Evolutionary conservation across 306 rosid species (phyloP), one percentile per base, ranked within the genome.

Genomic region (Rosa chinensis): DNA sequence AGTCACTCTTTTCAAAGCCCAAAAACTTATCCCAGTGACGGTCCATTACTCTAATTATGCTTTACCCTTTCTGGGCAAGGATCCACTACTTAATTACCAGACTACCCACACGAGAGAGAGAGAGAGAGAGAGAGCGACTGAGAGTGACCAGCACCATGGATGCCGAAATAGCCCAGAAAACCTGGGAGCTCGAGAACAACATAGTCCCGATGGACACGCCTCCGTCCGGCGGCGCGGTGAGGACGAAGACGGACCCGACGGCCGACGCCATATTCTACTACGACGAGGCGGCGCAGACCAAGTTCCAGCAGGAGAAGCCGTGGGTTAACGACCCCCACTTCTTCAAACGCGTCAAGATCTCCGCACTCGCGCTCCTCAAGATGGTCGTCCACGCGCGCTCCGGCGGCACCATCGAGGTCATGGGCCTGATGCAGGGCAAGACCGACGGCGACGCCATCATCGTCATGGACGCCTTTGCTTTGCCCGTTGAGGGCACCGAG

Each of bases 381-480:
- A 96, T 96, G 99, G 99, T 96, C 2, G 98, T 93, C 20, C 99
- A 96, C 50, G 97, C 99, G 4, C 99, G 98, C 85, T 93, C 98
- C 40, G 99, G 98, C 2, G 98, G 99, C 25, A 93, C 92, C 80
- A 89, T 96, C 79, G 99, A 96, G 79, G 94, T 96, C 74, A 96
- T 93, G 99, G 99, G 99, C 16, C 96, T 96, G 37, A 96, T 96
- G 99, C 99, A 96, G 69, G 99, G 99, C 4, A 96, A 96, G 70
- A 93, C 96, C 48, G 94, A 93, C 61, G 92, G 93, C 5, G 99
- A 96, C 40, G 85, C 96, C 66, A 93, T 96, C 72, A 96, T 93
- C 75, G 98, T 96, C 56, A 93, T 93, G 96, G 99, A 96, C 66
- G 97, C 99, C 16, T 96, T 93, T 37, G 98, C 98, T 42, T 72